A percentile compares a stretch with the other conserved stretches of the same genome.
Evolutionary conservation across 1,284 basidiomycete genomes (phyloP).

Genomic region (Trametes versicolor): DNA sequence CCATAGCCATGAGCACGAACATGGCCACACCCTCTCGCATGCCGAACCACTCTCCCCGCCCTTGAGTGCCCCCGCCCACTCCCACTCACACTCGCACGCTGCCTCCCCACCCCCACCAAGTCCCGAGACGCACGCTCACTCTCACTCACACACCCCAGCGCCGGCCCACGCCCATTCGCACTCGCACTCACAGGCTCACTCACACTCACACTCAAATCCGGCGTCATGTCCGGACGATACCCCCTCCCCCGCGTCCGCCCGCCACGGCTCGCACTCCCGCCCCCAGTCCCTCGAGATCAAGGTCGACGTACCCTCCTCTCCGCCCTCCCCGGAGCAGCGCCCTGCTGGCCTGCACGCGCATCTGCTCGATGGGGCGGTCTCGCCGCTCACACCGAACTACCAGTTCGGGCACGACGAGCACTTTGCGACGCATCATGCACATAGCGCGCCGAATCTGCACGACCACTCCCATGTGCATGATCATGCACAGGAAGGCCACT

Average conservation of each 20-base stretch:
- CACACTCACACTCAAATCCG: conserved; percentile 34
- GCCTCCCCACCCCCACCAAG: conserved; percentile 6
- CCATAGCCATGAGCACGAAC: conserved; percentile 41
- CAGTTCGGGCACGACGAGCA: conserved; percentile 70
- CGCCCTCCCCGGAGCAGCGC: conserved; percentile 22
- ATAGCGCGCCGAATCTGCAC: conserved; percentile 62
- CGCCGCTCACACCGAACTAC: conserved; percentile 68
- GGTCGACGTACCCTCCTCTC: conserved; percentile 26
- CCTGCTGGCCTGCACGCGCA: conserved; percentile 15
- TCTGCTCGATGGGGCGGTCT: conserved; percentile 34
- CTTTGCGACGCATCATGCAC: conserved; percentile 62
- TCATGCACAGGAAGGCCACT: conserved; percentile 83
- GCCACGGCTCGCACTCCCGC: conserved; percentile 26
- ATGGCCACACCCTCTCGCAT: conserved; percentile 40
- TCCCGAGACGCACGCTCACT: conserved; percentile 43
- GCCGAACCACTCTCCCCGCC: conserved; percentile 28
- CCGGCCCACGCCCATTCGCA: conserved; percentile 45
- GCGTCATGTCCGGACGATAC: conserved; percentile 15
- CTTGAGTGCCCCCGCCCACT: conserved; percentile 45
- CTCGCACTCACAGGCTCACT: conserved; percentile 37
- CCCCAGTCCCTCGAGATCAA: conserved; percentile 35
- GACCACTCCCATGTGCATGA: conserved; percentile 72
- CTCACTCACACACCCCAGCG: conserved; percentile 42
- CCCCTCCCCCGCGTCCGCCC: not conserved
- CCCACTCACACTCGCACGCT: conserved; percentile 35